Base-by-base conservation (phyloP, 306 rosid genomes). In the Prunus mira region DNA sequence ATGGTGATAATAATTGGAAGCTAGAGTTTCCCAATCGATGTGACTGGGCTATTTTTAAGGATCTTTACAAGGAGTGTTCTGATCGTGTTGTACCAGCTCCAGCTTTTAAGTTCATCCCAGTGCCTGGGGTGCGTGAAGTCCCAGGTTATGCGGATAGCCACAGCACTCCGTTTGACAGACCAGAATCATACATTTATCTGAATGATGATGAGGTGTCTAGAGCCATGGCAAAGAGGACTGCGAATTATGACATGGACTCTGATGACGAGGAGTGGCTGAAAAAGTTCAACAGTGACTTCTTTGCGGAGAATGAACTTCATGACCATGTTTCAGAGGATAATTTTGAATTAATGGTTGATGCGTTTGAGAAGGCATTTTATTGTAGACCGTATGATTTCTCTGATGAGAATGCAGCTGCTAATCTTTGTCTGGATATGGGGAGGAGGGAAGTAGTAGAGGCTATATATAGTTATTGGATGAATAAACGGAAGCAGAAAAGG, bases 161-260 rank as follows among this genome's bases (percentile, higher is more conserved):
- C 5, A 12, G 17, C 27, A 54, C 57, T 72, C 78, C 78, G 18
- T 91, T 91, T 66, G 28, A 38, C 28, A 81, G 96, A 52, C 89
- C 97, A 5, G 76, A 79, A 76, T 74, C 57, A 12, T 93, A 90
- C 77, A 91, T 93, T 62, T 86, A 86, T 10, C 25, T 75, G 27
- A 76, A 83, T 34, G 83, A 73, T 8, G 87, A 93, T 62, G 98
- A 93, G 87, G 65, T 93, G 68, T 83, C 76, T 25, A 84, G 96
- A 85, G 90, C 89, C 19, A 32, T 88, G 84, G 72, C 84, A 24
- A 90, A 78, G 85, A 79, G 63, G 69, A 76, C 77, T 0, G 88
- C 94, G 2, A 86, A 70, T 67, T 93, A 93, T 78, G 98, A 93
- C 81, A 77, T 93, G 91, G 98, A 93, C 69, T 87, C 88, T 17